Evolutionary conservation across 768 basidiomycete genomes (phyloP), one percentile per base, ranked within the genome.

Genomic region (Tricholoma terreum): DNA sequence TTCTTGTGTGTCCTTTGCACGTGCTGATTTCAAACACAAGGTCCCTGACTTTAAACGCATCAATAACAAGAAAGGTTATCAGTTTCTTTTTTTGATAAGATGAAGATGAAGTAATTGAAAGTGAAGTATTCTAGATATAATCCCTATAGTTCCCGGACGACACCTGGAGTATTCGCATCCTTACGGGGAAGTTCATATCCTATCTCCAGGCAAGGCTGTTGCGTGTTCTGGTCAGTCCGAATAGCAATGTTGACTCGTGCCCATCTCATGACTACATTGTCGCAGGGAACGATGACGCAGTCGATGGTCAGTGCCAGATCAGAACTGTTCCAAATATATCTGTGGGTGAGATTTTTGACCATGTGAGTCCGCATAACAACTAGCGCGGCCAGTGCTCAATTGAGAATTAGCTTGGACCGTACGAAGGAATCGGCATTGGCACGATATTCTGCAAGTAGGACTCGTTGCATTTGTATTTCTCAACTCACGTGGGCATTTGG

Each of bases 351-450:
- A 72, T 82, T 45, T 51, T 79, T 6, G 64, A 89, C 63, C 87
- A 90, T 68, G 74, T 77, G 53, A 58, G 74, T 65, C n/a, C 9
- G 19, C 10, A 34, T 7, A 10, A 6, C 49, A 5, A 48, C 38
- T 14, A 10, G 43, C n/a, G 34, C 19, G 4, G 33, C 11, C 35
- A 22, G 9, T 42, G 14, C 22, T 24, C 24, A 30, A 43, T 56
- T 11, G 48, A 27, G 8, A 42, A n/a, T 24, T 54, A 76, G 75
- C 65, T 83, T 49, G 86, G 86, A 3, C 77, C 76, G 12, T 78
- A 78, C 54, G 59, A 84, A 55, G 84, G 83, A 19, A 79, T 85
- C 51, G 73, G 63, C 55, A 80, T 86, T 38, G 85, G 85, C 42
- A 82, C 81, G 4, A 70, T 77, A 24, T 79, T 66, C 42, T 72